A percentile compares a stretch with the other conserved stretches of the same genome.
These are phyloP conservation scores for Aristolochia contorta DNA, from an alignment of 164 flowering plant genomes.

Conservation along the genomic window DNA sequence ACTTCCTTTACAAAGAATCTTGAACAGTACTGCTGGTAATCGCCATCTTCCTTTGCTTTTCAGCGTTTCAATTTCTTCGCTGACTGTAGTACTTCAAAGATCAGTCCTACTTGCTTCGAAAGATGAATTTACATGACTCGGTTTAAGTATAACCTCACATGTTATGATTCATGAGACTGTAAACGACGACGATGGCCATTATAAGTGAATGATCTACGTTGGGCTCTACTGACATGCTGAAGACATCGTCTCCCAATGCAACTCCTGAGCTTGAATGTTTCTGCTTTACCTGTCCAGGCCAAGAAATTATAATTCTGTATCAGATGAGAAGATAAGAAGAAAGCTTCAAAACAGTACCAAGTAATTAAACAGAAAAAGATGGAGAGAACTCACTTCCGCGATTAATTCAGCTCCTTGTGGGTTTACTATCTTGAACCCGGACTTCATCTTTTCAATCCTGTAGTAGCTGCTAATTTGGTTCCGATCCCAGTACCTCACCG, in stretches of 20 bases:
- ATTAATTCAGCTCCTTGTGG: slow-evolving; percentile 16
- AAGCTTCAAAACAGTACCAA: not conserved
- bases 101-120: no score
- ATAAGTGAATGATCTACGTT: slow-evolving; percentile 27
- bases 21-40: no score
- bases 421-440: slow-evolving; percentile 19
- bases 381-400: slow-evolving; percentile 38
- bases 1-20: no score
- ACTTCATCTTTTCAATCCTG: slow-evolving; percentile 14
- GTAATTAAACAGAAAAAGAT: not conserved
- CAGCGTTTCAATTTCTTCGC: no score
- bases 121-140: no score
- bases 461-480: slow-evolving; percentile 10
- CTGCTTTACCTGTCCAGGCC: slow-evolving; percentile 26
- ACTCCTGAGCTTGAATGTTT: slow-evolving; percentile 42
- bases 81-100: no score
- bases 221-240: slow-evolving; percentile 42
- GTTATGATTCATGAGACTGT: slow-evolving; percentile 7
- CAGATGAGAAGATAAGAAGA: not conserved
- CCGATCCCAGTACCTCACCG: slow-evolving; percentile 6
- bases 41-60: no score
- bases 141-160: slow-evolving; percentile 2
- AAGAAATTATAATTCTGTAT: not conserved
- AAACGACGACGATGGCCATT: slow-evolving; percentile 11
- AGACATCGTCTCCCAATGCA: slow-evolving; percentile 51